Evolutionary conservation across 73 alveolate genomes (phyloP).

Genomic region (Urostyla sp.): DNA sequence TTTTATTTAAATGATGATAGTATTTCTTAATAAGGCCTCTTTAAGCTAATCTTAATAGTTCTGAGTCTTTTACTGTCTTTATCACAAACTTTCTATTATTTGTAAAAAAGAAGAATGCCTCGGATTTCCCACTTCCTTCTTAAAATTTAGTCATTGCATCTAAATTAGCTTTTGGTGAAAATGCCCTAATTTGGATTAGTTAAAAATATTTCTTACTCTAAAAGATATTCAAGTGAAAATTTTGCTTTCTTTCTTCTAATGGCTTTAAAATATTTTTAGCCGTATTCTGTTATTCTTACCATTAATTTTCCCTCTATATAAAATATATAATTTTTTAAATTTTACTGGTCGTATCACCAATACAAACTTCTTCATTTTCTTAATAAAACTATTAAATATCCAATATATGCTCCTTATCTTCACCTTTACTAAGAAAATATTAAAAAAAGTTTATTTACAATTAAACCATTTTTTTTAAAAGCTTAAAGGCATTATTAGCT

Average conservation of each 20-base stretch:
- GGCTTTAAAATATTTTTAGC: slow-evolving; percentile 29
- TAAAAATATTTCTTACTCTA: not conserved
- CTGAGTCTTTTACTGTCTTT: slow-evolving; percentile 60
- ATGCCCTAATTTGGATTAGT: slow-evolving; percentile 13
- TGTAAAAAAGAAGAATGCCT: slow-evolving; percentile 63
- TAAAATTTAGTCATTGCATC: slow-evolving; percentile 55
- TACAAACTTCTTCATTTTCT: slow-evolving; percentile 23
- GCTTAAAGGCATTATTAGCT: slow-evolving; percentile 29
- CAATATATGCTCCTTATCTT: slow-evolving; percentile 35
- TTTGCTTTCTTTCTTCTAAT: slow-evolving; percentile 27
- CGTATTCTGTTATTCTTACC: slow-evolving; percentile 41
- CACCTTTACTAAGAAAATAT: slow-evolving; percentile 1
- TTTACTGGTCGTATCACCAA: slow-evolving; percentile 38
- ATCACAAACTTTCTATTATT: slow-evolving; percentile 59
- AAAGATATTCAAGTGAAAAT: slow-evolving; percentile 9
- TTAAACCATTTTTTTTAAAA: slow-evolving; percentile 22
- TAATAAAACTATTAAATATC: slow-evolving; percentile 37
- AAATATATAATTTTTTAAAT: not conserved
- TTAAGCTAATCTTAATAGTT: slow-evolving; percentile 3
- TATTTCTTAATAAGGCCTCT: slow-evolving; percentile 53
- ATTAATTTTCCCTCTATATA: slow-evolving; percentile 24
- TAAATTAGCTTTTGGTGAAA: slow-evolving; percentile 61
- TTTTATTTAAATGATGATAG: slow-evolving; percentile 10
- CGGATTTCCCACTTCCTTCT: slow-evolving; percentile 67
- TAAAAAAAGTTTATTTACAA: not conserved